Conservation (phyloP, 805 yeast genomes). For the Tetrapisispora phaffii region DNA sequence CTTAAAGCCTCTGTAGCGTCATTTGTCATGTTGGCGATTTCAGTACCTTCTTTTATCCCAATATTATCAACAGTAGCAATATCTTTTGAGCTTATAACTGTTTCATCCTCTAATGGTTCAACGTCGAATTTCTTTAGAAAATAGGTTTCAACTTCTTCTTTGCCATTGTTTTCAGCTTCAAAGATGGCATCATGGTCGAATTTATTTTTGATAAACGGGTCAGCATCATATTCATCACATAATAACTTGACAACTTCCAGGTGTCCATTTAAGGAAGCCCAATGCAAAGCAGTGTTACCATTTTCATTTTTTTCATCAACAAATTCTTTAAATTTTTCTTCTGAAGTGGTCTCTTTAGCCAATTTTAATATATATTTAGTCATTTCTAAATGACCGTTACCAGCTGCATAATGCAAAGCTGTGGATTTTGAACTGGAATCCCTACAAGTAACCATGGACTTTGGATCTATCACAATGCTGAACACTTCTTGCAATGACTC, state of each 20-base stretch:
- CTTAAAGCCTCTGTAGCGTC: conserved; percentile 36
- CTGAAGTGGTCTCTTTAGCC: conserved; percentile 23
- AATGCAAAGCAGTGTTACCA: conserved; percentile 91
- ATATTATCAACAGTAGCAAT: conserved; percentile 30
- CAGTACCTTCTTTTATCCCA: conserved; percentile 40
- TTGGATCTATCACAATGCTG: conserved; percentile 42
- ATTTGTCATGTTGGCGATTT: conserved; percentile 39
- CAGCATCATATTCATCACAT: conserved; percentile 68
- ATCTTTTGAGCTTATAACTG: conserved; percentile 36
- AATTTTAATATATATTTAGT: conserved; percentile 49
- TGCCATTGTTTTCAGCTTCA: conserved; percentile 77
- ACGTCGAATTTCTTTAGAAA: conserved; percentile 64
- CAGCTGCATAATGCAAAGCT: conserved; percentile 90
- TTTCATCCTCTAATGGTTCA: conserved; percentile 44
- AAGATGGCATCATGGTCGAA: conserved; percentile 75
- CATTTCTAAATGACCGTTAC: conserved; percentile 76
- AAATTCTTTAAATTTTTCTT: conserved; percentile 35
- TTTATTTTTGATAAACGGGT: conserved; percentile 67
- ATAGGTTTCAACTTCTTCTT: conserved; percentile 69
- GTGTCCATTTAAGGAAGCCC: conserved; percentile 92
- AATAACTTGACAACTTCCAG: conserved; percentile 56
- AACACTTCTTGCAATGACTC: conserved; percentile 65
- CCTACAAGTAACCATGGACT: conserved; percentile 35
- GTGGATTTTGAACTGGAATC: conserved; percentile 63
- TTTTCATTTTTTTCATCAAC: conserved; percentile 54